A percentile compares a stretch with the other conserved stretches of the same genome.
Evolutionary conservation across 805 yeast genomes (phyloP).

Genomic region (Hemisphaericaspora nanyangensis): DNA sequence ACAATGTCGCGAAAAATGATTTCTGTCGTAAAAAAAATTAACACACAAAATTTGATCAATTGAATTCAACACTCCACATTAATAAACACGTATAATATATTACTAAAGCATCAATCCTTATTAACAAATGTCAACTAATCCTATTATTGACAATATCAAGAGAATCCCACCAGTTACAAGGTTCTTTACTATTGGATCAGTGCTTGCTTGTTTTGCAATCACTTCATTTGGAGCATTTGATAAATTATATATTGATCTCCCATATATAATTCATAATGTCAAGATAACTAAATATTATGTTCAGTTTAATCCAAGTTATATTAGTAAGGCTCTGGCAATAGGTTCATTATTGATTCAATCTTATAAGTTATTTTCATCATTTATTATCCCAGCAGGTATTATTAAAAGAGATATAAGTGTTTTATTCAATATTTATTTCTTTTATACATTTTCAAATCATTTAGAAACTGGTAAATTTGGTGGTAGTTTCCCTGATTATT

Average conservation of each 20-base stretch:
- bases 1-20: no score
- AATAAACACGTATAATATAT: no score
- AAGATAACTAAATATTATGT: not conserved
- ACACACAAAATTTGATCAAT: no score
- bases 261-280: not conserved
- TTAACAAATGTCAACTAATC: no score
- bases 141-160: slow-evolving; percentile 18
- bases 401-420: slow-evolving; percentile 20
- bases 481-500: slow-evolving; percentile 50
- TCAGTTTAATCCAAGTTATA: not conserved
- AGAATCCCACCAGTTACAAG: slow-evolving; percentile 62
- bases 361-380: slow-evolving; percentile 48
- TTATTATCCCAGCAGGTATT: slow-evolving; percentile 41
- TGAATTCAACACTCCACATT: no score
- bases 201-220: slow-evolving; percentile 38
- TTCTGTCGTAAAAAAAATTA: no score
- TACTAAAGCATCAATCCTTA: no score
- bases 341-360: slow-evolving; percentile 28
- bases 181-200: slow-evolving; percentile 46
- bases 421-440: slow-evolving; percentile 49
- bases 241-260: slow-evolving; percentile 9
- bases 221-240: slow-evolving; percentile 13
- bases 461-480: slow-evolving; percentile 50
- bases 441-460: slow-evolving; percentile 54
- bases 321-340: slow-evolving; percentile 1